Evolutionary conservation across 495 filamentous ascomycete genomes (phyloP).

Genomic region (Penicillium simplicissimum): DNA sequence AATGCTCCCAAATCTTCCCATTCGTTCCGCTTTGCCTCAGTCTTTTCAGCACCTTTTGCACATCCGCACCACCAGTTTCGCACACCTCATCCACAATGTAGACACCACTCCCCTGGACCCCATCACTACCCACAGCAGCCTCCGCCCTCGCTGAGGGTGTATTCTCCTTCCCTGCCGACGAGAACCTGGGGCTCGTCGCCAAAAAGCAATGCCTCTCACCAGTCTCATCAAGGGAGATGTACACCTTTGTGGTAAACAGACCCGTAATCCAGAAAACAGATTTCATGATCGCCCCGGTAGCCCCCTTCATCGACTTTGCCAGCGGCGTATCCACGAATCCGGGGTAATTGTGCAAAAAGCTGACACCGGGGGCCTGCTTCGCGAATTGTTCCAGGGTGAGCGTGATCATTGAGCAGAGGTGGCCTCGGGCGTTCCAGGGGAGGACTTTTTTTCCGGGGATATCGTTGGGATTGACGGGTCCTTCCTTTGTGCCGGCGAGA

Average conservation of each 20-base stretch:
- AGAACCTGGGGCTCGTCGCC: background rate
- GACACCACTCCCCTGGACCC: background rate
- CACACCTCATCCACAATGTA: background rate
- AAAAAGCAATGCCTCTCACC: background rate
- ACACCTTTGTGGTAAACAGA: background rate
- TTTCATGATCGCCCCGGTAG: background rate
- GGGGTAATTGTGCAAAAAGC: constrained; percentile 42
- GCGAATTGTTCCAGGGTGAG: constrained; percentile 31
- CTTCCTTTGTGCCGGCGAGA: constrained; percentile 51
- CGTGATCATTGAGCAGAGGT: constrained; percentile 23
- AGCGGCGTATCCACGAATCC: constrained; percentile 38
- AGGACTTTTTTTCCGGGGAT: constrained; percentile 28
- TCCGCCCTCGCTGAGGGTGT: background rate
- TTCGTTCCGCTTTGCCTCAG: background rate
- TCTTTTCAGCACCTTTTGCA: background rate
- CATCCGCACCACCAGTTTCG: background rate
- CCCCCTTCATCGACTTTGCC: constrained; percentile 1
- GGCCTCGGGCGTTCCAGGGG: constrained; percentile 6
- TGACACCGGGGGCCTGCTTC: constrained; percentile 23
- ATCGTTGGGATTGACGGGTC: constrained; percentile 49
- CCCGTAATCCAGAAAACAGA: background rate
- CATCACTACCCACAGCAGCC: background rate
- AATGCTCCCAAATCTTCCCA: constrained; percentile 3
- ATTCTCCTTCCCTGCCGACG: background rate
- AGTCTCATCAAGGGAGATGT: background rate